A percentile compares a stretch with the other conserved stretches of the same genome.
These are phyloP conservation scores for Megacollybia platyphylla DNA, from an alignment of 1,284 basidiomycete genomes.

Conservation along the genomic window DNA sequence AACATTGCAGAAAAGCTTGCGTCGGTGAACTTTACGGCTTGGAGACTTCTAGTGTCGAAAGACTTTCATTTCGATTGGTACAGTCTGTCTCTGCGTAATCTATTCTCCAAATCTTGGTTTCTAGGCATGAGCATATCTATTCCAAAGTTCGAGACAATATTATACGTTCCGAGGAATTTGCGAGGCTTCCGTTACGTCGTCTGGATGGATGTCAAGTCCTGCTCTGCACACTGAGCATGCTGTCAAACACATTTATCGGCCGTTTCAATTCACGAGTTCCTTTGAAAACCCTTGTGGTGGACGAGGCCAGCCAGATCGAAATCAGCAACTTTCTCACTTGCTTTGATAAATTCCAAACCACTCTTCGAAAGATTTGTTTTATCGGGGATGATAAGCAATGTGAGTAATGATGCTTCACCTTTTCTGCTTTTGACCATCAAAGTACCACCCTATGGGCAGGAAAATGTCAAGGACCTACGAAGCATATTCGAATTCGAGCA, in stretches of 20 bases:
- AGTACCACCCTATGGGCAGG: slow-evolving; percentile 31
- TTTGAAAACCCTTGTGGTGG: slow-evolving; percentile 24
- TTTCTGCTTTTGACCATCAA: background rate
- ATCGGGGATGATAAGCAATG: slow-evolving; percentile 49
- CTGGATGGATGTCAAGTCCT: slow-evolving; percentile 32
- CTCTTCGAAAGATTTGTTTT: slow-evolving; percentile 41
- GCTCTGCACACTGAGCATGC: slow-evolving; percentile 47
- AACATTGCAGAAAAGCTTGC: slow-evolving; percentile 54
- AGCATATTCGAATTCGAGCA: slow-evolving; percentile 32
- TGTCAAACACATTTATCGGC: slow-evolving; percentile 25
- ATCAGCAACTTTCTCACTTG: slow-evolving; percentile 37
- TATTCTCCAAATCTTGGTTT: background rate
- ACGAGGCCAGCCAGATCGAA: slow-evolving; percentile 38
- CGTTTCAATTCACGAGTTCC: slow-evolving; percentile 20
- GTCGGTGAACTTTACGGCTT: slow-evolving; percentile 28
- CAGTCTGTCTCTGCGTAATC: slow-evolving; percentile 7
- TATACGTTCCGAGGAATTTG: slow-evolving; percentile 29
- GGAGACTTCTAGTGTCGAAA: slow-evolving; percentile 42
- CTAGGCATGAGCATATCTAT: slow-evolving; percentile 57
- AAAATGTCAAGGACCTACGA: slow-evolving; percentile 20
- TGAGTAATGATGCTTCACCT: slow-evolving; percentile 13
- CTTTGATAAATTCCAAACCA: slow-evolving; percentile 21
- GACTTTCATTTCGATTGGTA: slow-evolving; percentile 53
- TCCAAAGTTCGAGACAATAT: slow-evolving; percentile 22
- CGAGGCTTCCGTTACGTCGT: slow-evolving; percentile 11